Conservation (phyloP, 108 stramenopile species). For the Nitzschia sp. region DNA sequence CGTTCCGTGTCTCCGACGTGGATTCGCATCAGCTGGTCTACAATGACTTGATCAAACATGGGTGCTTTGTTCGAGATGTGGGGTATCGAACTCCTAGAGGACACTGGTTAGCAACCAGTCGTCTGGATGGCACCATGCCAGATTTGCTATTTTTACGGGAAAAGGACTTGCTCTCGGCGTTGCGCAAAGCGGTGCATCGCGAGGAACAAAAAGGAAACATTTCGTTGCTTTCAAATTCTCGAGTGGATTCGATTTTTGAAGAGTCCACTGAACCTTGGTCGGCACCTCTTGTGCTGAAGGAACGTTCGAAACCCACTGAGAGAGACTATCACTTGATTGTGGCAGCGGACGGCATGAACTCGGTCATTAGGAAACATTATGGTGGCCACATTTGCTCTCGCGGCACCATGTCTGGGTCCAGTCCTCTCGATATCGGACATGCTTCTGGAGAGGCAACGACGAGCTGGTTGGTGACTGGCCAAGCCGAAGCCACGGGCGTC, state of each 20-base stretch:
- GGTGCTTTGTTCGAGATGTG: conserved; percentile 61
- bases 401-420: conserved; percentile 17
- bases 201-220: conserved; percentile 69
- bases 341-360: conserved; percentile 81
- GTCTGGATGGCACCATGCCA: conserved; percentile 48
- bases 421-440: conserved; percentile 3
- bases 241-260: conserved; percentile 52
- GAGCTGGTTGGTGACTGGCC: conserved; percentile 55
- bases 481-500: conserved; percentile 52
- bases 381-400: conserved; percentile 49
- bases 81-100: conserved; percentile 85
- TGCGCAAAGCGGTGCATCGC: conserved; percentile 56
- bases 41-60: conserved; percentile 48
- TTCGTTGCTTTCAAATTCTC: conserved; percentile 38
- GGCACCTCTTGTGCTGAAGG: conserved; percentile 33
- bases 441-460: conserved; percentile 12
- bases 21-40: conserved; percentile 55
- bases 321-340: conserved; percentile 81
- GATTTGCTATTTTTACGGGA: conserved; percentile 77
- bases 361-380: conserved; percentile 63
- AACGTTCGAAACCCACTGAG: conserved; percentile 23
- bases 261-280: conserved; percentile 51
- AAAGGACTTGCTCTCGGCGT: conserved; percentile 59
- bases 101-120: conserved; percentile 72
- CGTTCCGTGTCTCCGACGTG: conserved; percentile 50